phyloP scores from a whole-genome alignment of 2,329 filamentous ascomycete genomes.

The Albophoma yamanashiensis region DNA sequence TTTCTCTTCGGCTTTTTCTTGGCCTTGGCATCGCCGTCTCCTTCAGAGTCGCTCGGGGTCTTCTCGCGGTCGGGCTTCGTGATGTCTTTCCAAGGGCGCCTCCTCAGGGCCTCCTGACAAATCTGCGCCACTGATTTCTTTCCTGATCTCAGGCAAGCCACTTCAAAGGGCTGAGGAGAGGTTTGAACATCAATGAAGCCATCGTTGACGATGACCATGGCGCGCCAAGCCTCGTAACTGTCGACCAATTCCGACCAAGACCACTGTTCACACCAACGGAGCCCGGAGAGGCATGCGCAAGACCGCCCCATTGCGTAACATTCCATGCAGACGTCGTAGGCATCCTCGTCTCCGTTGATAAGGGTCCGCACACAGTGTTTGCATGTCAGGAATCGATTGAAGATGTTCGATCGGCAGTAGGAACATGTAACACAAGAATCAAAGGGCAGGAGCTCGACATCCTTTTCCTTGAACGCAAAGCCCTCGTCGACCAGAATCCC shows the following conservation, averaged over 20 bases:
- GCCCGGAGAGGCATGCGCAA: constrained; percentile 74
- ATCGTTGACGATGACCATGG: constrained; percentile 64
- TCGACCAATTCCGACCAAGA: constrained; percentile 66
- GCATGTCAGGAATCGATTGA: constrained; percentile 93
- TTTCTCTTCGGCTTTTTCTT: constrained; percentile 49
- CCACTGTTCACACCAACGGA: constrained; percentile 92
- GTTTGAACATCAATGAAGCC: constrained; percentile 52
- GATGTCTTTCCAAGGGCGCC: constrained; percentile 74
- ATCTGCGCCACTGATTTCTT: constrained; percentile 82
- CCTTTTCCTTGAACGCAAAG: constrained; percentile 62
- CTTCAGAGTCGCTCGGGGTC: constrained; percentile 39
- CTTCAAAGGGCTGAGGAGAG: constrained; percentile 60
- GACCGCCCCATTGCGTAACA: constrained; percentile 97
- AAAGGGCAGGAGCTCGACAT: constrained; percentile 67
- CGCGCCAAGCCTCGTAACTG: constrained; percentile 76
- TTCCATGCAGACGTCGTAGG: constrained; percentile 96
- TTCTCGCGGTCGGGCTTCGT: constrained; percentile 45
- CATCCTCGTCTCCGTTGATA: constrained; percentile 61
- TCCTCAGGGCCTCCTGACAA: constrained; percentile 79
- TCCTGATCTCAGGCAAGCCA: constrained; percentile 54
- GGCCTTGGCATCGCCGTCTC: constrained; percentile 50
- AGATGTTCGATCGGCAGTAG: constrained; percentile 92
- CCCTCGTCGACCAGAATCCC: constrained; percentile 76
- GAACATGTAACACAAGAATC: constrained; percentile 92
- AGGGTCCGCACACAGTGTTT: constrained; percentile 65